These are phyloP conservation scores for Flueggea neowawraea DNA, from an alignment of 441 rosid species.

Conservation along the genomic window DNA sequence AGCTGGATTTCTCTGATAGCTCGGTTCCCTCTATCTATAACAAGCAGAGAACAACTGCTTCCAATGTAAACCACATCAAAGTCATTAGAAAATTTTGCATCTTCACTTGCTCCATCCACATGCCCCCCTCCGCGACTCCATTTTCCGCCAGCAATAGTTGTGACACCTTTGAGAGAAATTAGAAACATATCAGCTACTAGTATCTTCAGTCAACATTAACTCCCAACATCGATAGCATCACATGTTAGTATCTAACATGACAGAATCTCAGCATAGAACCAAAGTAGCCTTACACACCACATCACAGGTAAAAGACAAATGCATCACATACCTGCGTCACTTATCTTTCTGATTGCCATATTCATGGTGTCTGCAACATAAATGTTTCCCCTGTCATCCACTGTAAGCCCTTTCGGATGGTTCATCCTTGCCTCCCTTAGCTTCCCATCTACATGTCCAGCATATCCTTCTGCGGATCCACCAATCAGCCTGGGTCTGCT, in stretches of 20 bases:
- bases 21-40: conserved; percentile 86
- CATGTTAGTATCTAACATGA: too few relatives aligned
- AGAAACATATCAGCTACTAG: not conserved
- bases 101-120: conserved; percentile 96
- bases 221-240: too few relatives aligned
- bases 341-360: conserved; percentile 94
- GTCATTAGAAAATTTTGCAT: conserved; percentile 87
- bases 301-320: not conserved
- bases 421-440: conserved; percentile 78
- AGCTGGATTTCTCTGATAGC: conserved; percentile 91
- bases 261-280: not conserved
- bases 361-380: conserved; percentile 92
- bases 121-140: conserved; percentile 77
- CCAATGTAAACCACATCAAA: conserved; percentile 79
- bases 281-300: not conserved
- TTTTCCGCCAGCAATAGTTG: conserved; percentile 91
- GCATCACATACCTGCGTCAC: conserved; percentile 59
- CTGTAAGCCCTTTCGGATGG: conserved; percentile 81
- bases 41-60: conserved; percentile 84
- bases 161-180: conserved; percentile 53
- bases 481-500: conserved; percentile 82
- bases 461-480: conserved; percentile 84
- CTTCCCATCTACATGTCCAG: conserved; percentile 91
- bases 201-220: too few relatives aligned
- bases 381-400: conserved; percentile 89